A percentile compares a stretch with the other conserved stretches of the same genome.
Evolutionary conservation across 176 grass and related monocot genomes (phyloP).

Genomic region (Oryza australiensis): DNA sequence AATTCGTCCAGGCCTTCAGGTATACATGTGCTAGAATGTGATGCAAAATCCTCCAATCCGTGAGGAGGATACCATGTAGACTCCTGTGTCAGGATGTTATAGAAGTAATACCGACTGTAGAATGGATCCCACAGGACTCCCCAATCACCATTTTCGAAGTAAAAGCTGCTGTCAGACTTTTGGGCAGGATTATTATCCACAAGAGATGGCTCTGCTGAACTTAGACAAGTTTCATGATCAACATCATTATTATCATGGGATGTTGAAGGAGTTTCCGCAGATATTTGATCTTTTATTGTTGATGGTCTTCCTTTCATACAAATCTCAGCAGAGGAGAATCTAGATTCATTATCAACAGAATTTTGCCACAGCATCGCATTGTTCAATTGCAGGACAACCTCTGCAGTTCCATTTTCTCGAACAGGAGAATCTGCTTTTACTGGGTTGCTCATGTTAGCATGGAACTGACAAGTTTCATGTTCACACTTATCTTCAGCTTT

Average conservation of each 20-base stretch:
- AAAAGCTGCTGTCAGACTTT: constrained; percentile 38
- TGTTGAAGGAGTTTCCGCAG: constrained; percentile 12
- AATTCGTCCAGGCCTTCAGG: constrained; percentile 19
- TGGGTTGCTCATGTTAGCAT: constrained; percentile 30
- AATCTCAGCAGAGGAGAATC: constrained; percentile 30
- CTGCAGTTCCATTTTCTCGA: constrained; percentile 32
- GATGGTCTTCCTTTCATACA: constrained; percentile 34
- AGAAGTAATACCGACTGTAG: constrained; percentile 78
- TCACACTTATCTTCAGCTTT: constrained; percentile 29
- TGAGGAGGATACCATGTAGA: constrained; percentile 82
- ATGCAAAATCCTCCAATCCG: constrained; percentile 67
- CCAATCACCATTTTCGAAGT: constrained; percentile 75
- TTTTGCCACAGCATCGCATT: constrained; percentile 6
- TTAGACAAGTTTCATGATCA: constrained; percentile 9
- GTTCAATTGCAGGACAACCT: constrained; percentile 11
- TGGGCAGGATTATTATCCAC: constrained; percentile 27
- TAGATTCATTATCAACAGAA: constrained; percentile 42
- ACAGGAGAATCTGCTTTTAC: constrained; percentile 33
- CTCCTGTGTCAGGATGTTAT: constrained; percentile 68
- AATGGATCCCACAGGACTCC: constrained; percentile 77
- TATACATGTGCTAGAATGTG: constrained; percentile 41
- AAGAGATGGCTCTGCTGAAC: constrained; percentile 40
- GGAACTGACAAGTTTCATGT: constrained; percentile 25
- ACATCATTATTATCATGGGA: constrained; percentile 31
- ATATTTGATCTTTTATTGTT: constrained; percentile 36